Conservation (phyloP, 345 rosid genomes). For the Syzygium aqueum region DNA sequence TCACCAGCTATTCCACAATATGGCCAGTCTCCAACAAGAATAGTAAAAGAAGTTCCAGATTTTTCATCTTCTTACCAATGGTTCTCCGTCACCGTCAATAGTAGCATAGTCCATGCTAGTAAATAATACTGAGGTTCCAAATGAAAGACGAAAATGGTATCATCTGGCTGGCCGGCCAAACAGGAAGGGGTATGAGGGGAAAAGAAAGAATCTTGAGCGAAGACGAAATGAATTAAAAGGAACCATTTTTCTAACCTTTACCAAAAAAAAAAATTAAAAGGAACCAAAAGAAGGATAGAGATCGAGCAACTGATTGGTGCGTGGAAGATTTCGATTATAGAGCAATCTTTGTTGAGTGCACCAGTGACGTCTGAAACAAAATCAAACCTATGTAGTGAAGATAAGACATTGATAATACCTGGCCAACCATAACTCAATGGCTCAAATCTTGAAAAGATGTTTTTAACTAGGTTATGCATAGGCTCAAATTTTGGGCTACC, state of each 20-base stretch:
- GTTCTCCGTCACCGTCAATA: not conserved
- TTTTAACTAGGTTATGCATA: not conserved
- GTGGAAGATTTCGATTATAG: not conserved
- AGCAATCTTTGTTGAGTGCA: not conserved
- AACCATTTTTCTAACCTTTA: no score
- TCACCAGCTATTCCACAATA: not conserved
- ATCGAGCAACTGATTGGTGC: not conserved
- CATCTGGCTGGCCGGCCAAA: not conserved
- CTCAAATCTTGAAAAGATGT: not conserved
- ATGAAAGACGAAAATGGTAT: not conserved
- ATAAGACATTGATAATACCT: not conserved
- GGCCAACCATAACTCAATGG: not conserved
- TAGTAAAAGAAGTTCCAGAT: not conserved
- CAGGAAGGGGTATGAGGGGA: not conserved
- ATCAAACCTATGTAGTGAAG: not conserved
- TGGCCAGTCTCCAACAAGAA: not conserved
- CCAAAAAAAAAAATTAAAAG: no score
- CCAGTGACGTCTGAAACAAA: not conserved
- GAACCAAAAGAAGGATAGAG: not conserved
- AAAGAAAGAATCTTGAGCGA: not conserved
- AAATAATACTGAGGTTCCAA: not conserved
- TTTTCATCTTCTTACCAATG: not conserved
- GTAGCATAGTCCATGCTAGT: not conserved
- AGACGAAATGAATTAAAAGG: not conserved
- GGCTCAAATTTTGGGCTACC: not conserved